Evolutionary conservation across 2,329 filamentous ascomycete genomes (phyloP).

Genomic region (Diaporthe sp.): DNA sequence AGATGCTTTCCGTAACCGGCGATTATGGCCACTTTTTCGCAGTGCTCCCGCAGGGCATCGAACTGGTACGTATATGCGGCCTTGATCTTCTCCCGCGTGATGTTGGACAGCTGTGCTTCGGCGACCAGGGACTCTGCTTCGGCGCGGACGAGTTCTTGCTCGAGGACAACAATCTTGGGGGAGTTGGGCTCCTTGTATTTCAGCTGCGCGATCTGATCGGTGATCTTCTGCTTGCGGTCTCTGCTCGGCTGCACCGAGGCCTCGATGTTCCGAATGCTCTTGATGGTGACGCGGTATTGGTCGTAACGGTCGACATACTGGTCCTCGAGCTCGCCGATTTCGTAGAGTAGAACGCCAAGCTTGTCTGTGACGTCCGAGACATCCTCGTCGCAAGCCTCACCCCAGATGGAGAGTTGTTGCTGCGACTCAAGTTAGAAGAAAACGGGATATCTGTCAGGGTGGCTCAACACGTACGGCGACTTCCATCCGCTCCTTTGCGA

Average conservation of each 20-base stretch:
- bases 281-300: conserved; percentile 98
- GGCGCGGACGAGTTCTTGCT: conserved; percentile 97
- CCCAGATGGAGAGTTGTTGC: conserved; percentile 99
- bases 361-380: conserved; percentile 99
- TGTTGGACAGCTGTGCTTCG: conserved; percentile 98
- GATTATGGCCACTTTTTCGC: conserved; percentile 98
- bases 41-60: conserved; percentile 96
- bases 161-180: conserved; percentile 95
- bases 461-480: conserved; percentile 79
- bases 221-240: conserved; percentile 99
- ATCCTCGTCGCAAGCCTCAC: conserved; percentile 94
- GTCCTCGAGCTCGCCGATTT: conserved; percentile 98
- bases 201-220: conserved; percentile 96
- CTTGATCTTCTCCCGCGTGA: conserved; percentile 99
- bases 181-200: conserved; percentile 99
- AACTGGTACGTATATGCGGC: conserved; percentile 98
- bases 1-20: conserved; percentile 98
- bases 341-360: conserved; percentile 96
- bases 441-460: not conserved
- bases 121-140: conserved; percentile 99
- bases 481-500: conserved; percentile 97
- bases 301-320: conserved; percentile 99
- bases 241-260: conserved; percentile 97
- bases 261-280: conserved; percentile 99
- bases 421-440: conserved; percentile 54